Conservation (phyloP, 441 rosid species). For the Erysimum pusillum region DNA sequence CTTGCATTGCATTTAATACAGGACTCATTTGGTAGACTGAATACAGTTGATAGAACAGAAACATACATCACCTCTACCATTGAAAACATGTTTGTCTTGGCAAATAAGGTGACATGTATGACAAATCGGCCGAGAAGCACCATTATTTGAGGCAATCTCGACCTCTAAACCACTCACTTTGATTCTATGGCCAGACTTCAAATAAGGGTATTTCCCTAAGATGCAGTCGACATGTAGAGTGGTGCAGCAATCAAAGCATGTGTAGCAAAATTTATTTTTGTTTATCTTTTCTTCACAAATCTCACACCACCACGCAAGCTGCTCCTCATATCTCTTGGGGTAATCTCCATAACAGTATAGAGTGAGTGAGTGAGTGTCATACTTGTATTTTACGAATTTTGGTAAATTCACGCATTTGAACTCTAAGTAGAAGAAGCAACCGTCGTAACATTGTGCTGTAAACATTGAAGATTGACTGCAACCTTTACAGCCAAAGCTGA, state of each 20-base stretch:
- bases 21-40: not conserved
- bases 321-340: too few relatives aligned
- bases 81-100: constrained; percentile 12
- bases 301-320: constrained; percentile 16
- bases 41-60: constrained; percentile 16
- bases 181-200: not conserved
- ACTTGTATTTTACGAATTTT: not conserved
- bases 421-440: not conserved
- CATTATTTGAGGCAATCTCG: not conserved
- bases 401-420: constrained; percentile 3
- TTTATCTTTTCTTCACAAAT: not conserved
- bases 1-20: too few relatives aligned
- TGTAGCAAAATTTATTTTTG: not conserved
- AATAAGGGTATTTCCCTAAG: constrained; percentile 8
- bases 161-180: not conserved
- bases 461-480: not conserved
- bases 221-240: constrained; percentile 18
- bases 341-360: not conserved
- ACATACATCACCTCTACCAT: not conserved
- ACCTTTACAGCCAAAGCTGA: too few relatives aligned
- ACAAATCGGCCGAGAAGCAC: constrained; percentile 8
- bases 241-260: not conserved
- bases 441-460: not conserved
- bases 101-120: not conserved
- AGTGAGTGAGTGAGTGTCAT: not conserved